Evolutionary conservation across 2,329 filamentous ascomycete species (phyloP), one percentile per base, ranked within the genome.

Genomic region (Fusarium sp.): DNA sequence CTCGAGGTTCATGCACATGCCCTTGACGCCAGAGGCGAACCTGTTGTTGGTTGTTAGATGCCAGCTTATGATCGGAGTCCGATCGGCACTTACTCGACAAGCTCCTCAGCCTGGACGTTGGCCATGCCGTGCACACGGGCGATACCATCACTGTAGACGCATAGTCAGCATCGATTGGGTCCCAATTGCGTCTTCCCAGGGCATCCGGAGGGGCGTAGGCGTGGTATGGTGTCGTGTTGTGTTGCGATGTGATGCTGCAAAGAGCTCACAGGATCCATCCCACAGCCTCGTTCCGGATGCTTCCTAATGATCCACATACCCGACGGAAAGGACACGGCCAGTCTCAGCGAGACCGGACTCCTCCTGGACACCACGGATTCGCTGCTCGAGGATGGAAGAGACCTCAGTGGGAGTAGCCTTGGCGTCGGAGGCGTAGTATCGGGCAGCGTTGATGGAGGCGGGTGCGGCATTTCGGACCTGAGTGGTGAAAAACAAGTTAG

Each of bases 1-100:
- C 90, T 99, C 96, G 88, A 99, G 93, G 94, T 99, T 99, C 96
- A 99, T 98, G 94, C 96, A 98, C 96, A 99, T 99, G 87, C 96
- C 96, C 93, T 98, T 98, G 88, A 98, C 96, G 87, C 96, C 96
- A 79, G 96, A 99, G 83, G 96, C 94, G 90, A 99, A 99, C 91
- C 95, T 98, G 29, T 57, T 69, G 29, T 7, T 37, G n/a, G 64
- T 37, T n/a, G 64, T 79, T 77, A 81, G 47, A 29, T 52, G 47
- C 24, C 16, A 52, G 72, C 54, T 67, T 4, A 35, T 56, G 52
- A 56, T 34, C 8, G 38, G 54, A 65, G 66, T 37, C 50, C 62
- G 66, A 54, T 69, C 63, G 78, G 70, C 74, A 93, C 95, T 83
- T 94, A 98, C 95, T 99, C 96, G 85, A 99, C 96, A 86, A 99